Percentiles rank a stretch among this genome's conserved stretches.
Evolutionary conservation across 176 grass and related monocot species (phyloP).

Genomic region (Eleusine indica): DNA sequence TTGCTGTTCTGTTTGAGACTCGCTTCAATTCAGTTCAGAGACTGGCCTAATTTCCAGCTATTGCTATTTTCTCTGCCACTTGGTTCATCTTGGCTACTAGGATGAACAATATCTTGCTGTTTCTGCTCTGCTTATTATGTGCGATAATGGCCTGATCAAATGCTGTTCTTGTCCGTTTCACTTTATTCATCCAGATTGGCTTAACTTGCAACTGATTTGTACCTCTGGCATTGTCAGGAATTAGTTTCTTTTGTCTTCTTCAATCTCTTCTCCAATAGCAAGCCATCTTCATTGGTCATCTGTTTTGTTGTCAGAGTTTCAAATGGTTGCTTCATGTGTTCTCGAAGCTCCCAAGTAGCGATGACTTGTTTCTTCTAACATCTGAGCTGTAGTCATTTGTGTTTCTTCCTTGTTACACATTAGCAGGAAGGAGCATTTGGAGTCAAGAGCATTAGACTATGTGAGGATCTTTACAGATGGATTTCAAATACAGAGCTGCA

Average conservation of each 20-base stretch:
- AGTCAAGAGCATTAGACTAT: slow-evolving; percentile 12
- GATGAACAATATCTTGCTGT: background rate
- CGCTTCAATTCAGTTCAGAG: background rate
- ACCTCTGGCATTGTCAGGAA: background rate
- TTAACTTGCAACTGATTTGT: background rate
- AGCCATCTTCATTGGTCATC: background rate
- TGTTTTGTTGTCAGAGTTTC: background rate
- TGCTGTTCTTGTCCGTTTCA: background rate
- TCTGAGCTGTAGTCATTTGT: slow-evolving; percentile 21
- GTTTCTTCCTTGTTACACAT: slow-evolving; percentile 22
- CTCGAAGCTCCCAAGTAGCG: slow-evolving; percentile 1
- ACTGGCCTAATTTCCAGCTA: slow-evolving; percentile 2
- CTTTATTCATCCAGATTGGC: slow-evolving; percentile 3
- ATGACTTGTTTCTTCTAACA: slow-evolving; percentile 10
- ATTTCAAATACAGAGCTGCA: slow-evolving; percentile 33
- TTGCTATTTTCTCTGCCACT: background rate
- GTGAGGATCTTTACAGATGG: slow-evolving; percentile 48
- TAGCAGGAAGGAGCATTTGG: slow-evolving; percentile 23
- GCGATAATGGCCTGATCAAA: background rate
- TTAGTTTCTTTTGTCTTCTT: background rate
- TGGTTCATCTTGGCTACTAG: background rate
- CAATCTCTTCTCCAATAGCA: background rate
- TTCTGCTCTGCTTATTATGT: background rate
- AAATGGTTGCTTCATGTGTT: background rate
- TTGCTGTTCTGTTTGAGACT: background rate